phyloP scores from a whole-genome alignment of 2,329 filamentous ascomycete genomes.

The Cytospora piceicola region DNA sequence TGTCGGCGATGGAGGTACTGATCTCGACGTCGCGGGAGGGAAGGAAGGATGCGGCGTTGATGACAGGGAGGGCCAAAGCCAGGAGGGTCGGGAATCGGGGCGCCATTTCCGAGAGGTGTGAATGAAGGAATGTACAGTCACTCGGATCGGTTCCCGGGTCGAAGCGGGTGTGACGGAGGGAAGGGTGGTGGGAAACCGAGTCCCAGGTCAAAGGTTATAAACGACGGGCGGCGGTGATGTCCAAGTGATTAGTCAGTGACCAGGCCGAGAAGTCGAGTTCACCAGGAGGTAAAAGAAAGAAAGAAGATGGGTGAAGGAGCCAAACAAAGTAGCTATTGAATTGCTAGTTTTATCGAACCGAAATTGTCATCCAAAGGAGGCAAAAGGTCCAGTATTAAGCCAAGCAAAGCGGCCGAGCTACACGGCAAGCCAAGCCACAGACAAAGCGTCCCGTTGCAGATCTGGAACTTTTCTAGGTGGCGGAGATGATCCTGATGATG shows the following conservation, averaged over 20 bases:
- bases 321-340: not conserved
- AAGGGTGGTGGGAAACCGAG: not conserved
- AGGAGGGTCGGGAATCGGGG: constrained; percentile 13
- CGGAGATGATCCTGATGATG: constrained; percentile 20
- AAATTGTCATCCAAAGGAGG: not conserved
- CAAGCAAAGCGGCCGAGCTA: no score
- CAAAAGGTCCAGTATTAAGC: not conserved
- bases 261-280: not conserved
- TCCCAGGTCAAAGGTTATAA: no score
- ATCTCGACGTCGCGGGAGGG: constrained; percentile 19
- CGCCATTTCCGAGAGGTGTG: constrained; percentile 8
- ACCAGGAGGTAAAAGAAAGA: not conserved
- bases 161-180: not conserved
- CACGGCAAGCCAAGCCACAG: not conserved
- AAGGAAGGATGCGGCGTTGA: constrained; percentile 6
- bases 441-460: constrained; percentile 9
- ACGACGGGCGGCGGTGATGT: no score
- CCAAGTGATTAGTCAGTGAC: not conserved
- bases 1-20: not conserved
- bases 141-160: not conserved
- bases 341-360: not conserved
- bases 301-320: not conserved
- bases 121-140: not conserved
- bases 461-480: constrained; percentile 10
- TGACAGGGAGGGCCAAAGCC: constrained; percentile 27